These are phyloP conservation scores for Viola pubescens DNA, from an alignment of 441 rosid genomes.

Conservation along the genomic window DNA sequence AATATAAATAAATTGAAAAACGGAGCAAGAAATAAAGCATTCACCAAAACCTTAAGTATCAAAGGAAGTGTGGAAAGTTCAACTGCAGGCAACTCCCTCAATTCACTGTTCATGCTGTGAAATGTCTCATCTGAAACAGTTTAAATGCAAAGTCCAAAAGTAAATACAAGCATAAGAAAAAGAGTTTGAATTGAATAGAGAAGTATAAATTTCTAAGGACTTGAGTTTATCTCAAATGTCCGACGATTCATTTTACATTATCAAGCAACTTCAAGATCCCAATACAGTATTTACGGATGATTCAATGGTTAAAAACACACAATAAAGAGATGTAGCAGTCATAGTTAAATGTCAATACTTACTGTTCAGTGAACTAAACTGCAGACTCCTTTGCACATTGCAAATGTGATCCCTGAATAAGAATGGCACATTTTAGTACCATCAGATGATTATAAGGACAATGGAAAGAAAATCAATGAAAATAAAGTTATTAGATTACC, in stretches of 20 bases:
- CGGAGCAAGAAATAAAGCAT: constrained; percentile 5
- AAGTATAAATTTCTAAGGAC: neutral
- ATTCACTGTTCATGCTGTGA: constrained; percentile 69
- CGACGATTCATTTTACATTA: too few species aligned
- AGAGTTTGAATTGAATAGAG: neutral
- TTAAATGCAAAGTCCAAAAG: neutral
- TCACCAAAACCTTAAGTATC: constrained; percentile 68
- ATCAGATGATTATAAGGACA: constrained; percentile 8
- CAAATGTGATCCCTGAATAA: constrained; percentile 81
- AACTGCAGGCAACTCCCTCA: constrained; percentile 92
- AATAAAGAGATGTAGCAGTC: neutral
- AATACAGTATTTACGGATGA: neutral
- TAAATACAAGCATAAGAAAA: neutral
- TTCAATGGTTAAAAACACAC: neutral
- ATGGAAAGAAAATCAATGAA: constrained; percentile 4
- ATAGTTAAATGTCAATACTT: constrained; percentile 27
- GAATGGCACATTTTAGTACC: constrained; percentile 14
- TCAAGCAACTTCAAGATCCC: neutral
- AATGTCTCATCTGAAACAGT: constrained; percentile 61
- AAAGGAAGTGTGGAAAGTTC: constrained; percentile 92
- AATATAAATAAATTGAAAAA: neutral
- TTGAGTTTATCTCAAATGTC: too few species aligned
- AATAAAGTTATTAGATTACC: constrained; percentile 38
- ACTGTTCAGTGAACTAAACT: constrained; percentile 76
- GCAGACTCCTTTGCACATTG: constrained; percentile 74